Evolutionary conservation across 805 yeast genomes (phyloP).

Genomic region (Metschnikowia similis): DNA sequence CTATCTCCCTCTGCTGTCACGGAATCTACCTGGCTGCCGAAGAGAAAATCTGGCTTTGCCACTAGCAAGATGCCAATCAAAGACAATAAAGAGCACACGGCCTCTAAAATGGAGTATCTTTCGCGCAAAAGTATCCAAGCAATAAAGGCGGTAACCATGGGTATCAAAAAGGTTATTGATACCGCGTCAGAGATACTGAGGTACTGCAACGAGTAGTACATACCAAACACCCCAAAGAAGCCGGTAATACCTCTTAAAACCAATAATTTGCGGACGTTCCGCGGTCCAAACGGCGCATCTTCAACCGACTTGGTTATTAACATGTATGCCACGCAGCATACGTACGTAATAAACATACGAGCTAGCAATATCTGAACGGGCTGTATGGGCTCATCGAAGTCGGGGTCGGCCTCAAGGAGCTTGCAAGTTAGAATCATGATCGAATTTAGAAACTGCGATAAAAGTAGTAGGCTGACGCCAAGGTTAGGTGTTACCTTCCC

Average conservation of each 20-base stretch:
- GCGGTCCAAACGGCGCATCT: conserved; percentile 69
- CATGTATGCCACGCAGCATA: conserved; percentile 57
- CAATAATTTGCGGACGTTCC: conserved; percentile 49
- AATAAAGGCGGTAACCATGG: conserved; percentile 68
- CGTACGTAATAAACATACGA: conserved; percentile 70
- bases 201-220: conserved; percentile 70
- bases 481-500: conserved; percentile 12
- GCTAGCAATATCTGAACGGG: conserved; percentile 76
- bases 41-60: conserved; percentile 74
- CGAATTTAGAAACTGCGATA: conserved; percentile 71
- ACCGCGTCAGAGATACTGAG: conserved; percentile 78
- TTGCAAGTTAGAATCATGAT: conserved; percentile 74
- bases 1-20: conserved; percentile 31
- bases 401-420: conserved; percentile 62
- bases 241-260: conserved; percentile 68
- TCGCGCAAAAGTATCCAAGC: conserved; percentile 70
- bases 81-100: conserved; percentile 62
- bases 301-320: conserved; percentile 43
- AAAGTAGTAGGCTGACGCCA: conserved; percentile 56
- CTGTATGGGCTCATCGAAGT: conserved; percentile 56
- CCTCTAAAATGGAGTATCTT: conserved; percentile 61
- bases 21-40: conserved; percentile 41
- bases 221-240: conserved; percentile 68
- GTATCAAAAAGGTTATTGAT: conserved; percentile 72
- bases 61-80: conserved; percentile 73